Percentiles rank a stretch among this genome's conserved stretches.
Conservation (phyloP, 1,139 yeast species). For the Candida sp. region DNA sequence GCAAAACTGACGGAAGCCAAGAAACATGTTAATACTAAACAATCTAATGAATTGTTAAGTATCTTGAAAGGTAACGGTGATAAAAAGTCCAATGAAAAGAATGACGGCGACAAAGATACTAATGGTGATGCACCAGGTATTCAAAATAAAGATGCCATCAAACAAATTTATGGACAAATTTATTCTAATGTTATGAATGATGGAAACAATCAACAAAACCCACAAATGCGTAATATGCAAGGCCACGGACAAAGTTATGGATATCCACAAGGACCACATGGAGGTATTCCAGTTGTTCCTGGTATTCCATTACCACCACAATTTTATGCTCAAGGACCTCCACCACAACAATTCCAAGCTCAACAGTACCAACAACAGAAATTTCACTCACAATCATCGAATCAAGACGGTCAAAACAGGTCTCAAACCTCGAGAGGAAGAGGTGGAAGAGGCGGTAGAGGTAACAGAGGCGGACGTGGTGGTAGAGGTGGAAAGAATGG, state of each 20-base stretch:
- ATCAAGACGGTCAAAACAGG: constrained; percentile 5
- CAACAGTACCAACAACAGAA: constrained; percentile 1
- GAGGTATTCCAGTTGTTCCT: constrained; percentile 14
- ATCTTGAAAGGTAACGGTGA: constrained; percentile 28
- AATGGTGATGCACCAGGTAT: constrained; percentile 11
- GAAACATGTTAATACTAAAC: constrained; percentile 10
- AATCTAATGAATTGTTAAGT: constrained; percentile 33
- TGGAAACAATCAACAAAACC: constrained; percentile 19
- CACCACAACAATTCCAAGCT: constrained; percentile 3
- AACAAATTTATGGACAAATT: constrained; percentile 48
- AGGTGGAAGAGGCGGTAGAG: constrained; percentile 16
- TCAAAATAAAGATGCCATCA: constrained; percentile 38
- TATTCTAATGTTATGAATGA: constrained; percentile 42
- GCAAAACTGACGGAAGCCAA: constrained; percentile 6
- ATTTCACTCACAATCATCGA: constrained; percentile 2
- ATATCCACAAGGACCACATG: constrained; percentile 5
- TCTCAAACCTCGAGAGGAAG: constrained; percentile 9
- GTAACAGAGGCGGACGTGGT: constrained; percentile 15
- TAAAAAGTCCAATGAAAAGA: constrained; percentile 6
- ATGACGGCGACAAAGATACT: constrained; percentile 11
- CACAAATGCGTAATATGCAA: constrained; percentile 14
- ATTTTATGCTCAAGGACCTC: constrained; percentile 18
- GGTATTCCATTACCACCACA: constrained; percentile 34
- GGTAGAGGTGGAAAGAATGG: constrained; percentile 14
- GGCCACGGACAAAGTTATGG: constrained; percentile 19